These are phyloP conservation scores for Terana coerulea DNA, from an alignment of 768 basidiomycete genomes.

Conservation along the genomic window DNA sequence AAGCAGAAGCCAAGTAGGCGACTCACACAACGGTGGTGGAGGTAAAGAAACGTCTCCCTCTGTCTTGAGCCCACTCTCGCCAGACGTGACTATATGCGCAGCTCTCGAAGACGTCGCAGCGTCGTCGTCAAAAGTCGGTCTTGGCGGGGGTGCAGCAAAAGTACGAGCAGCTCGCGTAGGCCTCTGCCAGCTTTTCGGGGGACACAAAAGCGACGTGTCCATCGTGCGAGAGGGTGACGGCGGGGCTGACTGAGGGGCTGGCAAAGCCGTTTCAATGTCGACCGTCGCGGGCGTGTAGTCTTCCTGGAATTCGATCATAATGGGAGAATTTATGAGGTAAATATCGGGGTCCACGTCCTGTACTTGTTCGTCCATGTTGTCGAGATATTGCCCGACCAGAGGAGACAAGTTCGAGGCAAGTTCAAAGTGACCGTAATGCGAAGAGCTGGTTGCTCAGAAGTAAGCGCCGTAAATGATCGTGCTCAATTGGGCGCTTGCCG, in stretches of 20 bases:
- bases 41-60: not conserved
- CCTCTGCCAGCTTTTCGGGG: not conserved
- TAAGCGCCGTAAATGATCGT: too few species aligned
- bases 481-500: too few species aligned
- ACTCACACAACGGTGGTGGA: slow-evolving; percentile 9
- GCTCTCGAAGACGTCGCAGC: too few species aligned
- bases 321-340: too few species aligned
- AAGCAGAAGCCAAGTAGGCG: not conserved
- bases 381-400: too few species aligned
- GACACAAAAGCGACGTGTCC: slow-evolving; percentile 3
- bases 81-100: not conserved
- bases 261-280: slow-evolving; percentile 7
- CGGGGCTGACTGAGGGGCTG: slow-evolving; percentile 10
- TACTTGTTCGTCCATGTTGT: too few species aligned
- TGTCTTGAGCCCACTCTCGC: not conserved
- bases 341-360: too few species aligned
- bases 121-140: not conserved
- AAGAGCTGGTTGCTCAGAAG: too few species aligned
- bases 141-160: not conserved
- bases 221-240: slow-evolving; percentile 1
- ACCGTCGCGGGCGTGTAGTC: not conserved
- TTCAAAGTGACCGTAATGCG: too few species aligned
- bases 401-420: too few species aligned
- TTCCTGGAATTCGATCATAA: too few species aligned
- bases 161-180: not conserved